Evolutionary conservation across 257 asterid species (phyloP).

Genomic region (Solanum habrochaites): DNA sequence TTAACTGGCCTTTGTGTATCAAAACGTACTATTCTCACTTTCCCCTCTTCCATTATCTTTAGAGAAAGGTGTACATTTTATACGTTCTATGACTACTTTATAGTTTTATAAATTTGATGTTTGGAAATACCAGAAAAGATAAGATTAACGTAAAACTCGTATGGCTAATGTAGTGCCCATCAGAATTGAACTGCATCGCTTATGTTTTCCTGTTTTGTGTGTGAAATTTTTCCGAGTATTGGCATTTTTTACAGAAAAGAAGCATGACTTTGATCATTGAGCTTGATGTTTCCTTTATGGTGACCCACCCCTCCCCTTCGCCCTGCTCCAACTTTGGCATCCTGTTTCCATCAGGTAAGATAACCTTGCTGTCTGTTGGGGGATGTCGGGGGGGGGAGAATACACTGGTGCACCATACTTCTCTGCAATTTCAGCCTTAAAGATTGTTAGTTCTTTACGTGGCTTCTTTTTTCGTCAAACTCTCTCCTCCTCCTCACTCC

Average conservation of each 20-base stretch:
- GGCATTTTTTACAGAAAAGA: background rate
- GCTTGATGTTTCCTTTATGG: background rate
- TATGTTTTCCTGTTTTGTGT: background rate
- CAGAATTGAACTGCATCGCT: background rate
- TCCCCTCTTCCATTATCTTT: background rate
- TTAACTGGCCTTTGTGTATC: background rate
- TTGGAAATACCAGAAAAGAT: background rate
- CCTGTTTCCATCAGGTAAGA: constrained; percentile 59
- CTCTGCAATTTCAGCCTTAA: constrained; percentile 92
- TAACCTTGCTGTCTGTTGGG: constrained; percentile 92
- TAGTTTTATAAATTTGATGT: background rate
- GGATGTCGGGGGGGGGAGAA: constrained; percentile 99
- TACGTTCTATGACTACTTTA: background rate
- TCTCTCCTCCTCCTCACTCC: background rate
- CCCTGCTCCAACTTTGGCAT: too few relatives aligned
- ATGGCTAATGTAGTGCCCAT: background rate
- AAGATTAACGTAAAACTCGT: background rate
- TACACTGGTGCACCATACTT: constrained; percentile 99
- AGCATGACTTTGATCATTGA: background rate
- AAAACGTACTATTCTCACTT: background rate
- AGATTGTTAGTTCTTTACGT: constrained; percentile 53
- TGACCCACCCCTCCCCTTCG: too few relatives aligned
- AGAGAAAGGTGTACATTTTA: background rate
- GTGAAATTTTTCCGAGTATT: background rate
- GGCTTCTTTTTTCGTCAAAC: background rate